Percentiles rank a stretch among this genome's conserved stretches.
Evolutionary conservation across 176 grass and related monocot species (phyloP).

Genomic region (Canna indica): DNA sequence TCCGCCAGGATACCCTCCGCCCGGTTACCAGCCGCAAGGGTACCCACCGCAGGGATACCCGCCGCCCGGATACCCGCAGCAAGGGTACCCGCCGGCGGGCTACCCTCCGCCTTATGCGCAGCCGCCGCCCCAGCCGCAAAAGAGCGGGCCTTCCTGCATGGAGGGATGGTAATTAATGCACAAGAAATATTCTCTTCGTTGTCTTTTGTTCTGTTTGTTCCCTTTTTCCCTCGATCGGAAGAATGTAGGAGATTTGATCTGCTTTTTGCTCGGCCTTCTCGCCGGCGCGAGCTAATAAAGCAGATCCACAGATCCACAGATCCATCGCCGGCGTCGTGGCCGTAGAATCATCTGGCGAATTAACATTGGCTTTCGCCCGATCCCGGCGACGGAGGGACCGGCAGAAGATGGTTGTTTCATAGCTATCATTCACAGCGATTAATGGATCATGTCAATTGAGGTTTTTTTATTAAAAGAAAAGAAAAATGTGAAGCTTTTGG

Average conservation of each 20-base stretch:
- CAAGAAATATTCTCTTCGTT: neutral
- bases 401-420: no score
- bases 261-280: no score
- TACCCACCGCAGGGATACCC: slow-evolving; percentile 30
- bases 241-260: neutral
- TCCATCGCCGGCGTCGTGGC: neutral
- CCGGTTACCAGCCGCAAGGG: slow-evolving; percentile 18
- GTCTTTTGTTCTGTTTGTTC: neutral
- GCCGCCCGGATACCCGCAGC: slow-evolving; percentile 12
- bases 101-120: slow-evolving; percentile 32
- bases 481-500: no score
- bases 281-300: no score
- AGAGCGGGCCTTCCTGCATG: slow-evolving; percentile 28
- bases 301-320: neutral
- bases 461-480: no score
- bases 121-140: slow-evolving; percentile 22
- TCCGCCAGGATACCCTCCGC: slow-evolving; percentile 12
- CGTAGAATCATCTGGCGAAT: neutral
- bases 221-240: neutral
- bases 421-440: no score
- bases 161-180: slow-evolving; percentile 32
- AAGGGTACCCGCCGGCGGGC: slow-evolving; percentile 10
- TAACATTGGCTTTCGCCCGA: neutral
- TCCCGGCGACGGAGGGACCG: neutral
- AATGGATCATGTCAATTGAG: no score